Conservation (phyloP, 2,329 filamentous ascomycete species). For the Hymenoscyphus scutula region DNA sequence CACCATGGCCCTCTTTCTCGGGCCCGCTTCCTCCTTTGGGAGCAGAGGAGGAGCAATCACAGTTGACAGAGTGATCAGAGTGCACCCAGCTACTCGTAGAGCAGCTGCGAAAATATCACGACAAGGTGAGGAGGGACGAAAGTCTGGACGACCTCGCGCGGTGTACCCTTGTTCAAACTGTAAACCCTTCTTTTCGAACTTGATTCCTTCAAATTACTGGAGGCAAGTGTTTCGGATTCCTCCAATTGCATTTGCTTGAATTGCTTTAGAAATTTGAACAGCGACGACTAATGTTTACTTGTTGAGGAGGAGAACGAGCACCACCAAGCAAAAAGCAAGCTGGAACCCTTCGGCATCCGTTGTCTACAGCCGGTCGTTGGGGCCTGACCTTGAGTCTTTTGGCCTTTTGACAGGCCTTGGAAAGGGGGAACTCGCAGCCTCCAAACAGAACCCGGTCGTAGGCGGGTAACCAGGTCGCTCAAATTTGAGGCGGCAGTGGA, state of each 20-base stretch:
- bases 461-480: constrained; percentile 1
- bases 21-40: background rate
- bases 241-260: background rate
- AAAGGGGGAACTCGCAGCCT: constrained; percentile 7
- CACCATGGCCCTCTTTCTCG: constrained; percentile 1
- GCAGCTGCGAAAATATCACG: background rate
- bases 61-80: background rate
- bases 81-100: background rate
- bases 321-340: constrained; percentile 1
- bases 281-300: too few species aligned
- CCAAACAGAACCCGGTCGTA: background rate
- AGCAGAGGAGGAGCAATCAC: background rate
- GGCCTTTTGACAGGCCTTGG: background rate
- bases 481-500: constrained; percentile 14
- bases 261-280: too few species aligned
- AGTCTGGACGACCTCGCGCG: too few species aligned
- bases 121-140: background rate
- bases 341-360: constrained; percentile 1
- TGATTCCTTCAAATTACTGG: background rate
- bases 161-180: too few species aligned
- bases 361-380: background rate
- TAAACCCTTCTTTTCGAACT: too few species aligned
- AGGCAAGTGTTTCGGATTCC: background rate
- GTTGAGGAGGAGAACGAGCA: too few species aligned
- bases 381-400: constrained; percentile 1